Conservation (phyloP, 139 green algal genomes). For the Chara braunii region DNA sequence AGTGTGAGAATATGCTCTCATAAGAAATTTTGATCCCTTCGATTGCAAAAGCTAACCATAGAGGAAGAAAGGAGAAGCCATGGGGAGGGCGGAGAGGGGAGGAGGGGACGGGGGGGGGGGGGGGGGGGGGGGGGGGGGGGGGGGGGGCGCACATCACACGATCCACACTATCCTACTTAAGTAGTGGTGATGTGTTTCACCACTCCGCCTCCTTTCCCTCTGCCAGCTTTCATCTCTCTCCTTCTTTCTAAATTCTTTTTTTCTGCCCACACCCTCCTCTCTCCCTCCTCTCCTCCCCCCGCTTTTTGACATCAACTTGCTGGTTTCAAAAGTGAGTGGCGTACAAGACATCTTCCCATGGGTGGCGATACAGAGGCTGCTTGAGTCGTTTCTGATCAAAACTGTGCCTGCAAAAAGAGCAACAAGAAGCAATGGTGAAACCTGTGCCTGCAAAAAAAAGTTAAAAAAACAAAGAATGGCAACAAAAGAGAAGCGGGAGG, state of each 20-base stretch:
- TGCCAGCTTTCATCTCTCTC: background rate
- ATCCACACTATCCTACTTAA: background rate
- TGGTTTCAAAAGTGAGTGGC: slow-evolving; percentile 8
- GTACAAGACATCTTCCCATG: slow-evolving; percentile 52
- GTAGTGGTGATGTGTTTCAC: background rate
- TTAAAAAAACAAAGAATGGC: slow-evolving; percentile 11
- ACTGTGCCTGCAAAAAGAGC: slow-evolving; percentile 52
- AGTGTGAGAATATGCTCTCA: too few relatives aligned
- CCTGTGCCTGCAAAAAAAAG: slow-evolving; percentile 4
- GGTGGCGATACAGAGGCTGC: slow-evolving; percentile 83
- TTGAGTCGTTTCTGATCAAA: slow-evolving; percentile 89
- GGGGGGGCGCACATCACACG: background rate
- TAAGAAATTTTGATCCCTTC: too few relatives aligned
- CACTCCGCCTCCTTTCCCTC: background rate
- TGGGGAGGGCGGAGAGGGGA: slow-evolving; percentile 12
- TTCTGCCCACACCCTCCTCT: background rate
- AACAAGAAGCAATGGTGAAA: slow-evolving; percentile 27
- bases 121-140: background rate
- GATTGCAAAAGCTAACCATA: too few relatives aligned
- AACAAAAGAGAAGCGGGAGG: background rate
- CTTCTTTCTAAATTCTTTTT: background rate
- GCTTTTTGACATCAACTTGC: background rate
- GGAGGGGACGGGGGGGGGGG: background rate
- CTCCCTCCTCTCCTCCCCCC: background rate
- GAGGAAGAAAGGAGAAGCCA: background rate